Conservation (phyloP, 306 rosid genomes). For the Cucumis cinereus region DNA sequence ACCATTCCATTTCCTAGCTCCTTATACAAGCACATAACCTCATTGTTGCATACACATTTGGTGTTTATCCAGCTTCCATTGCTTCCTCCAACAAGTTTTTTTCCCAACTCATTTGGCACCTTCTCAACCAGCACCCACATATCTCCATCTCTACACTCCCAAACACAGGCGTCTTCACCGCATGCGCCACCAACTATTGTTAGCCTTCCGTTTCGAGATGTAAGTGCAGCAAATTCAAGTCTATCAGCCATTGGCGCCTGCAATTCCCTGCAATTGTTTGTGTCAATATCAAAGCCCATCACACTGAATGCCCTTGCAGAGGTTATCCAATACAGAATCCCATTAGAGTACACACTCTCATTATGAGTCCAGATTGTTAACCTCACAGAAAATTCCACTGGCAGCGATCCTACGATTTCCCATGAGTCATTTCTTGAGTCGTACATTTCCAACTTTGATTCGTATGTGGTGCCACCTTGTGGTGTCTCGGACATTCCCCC, state of each 20-base stretch:
- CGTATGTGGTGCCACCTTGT: constrained; percentile 27
- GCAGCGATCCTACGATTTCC: constrained; percentile 34
- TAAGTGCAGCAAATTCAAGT: constrained; percentile 56
- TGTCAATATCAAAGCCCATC: constrained; percentile 29
- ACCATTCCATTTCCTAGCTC: constrained; percentile 54
- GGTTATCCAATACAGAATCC: constrained; percentile 63
- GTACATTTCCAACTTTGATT: constrained; percentile 45
- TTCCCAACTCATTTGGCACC: constrained; percentile 42
- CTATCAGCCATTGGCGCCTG: constrained; percentile 52
- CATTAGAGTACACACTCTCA: constrained; percentile 32
- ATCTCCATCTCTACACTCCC: constrained; percentile 40
- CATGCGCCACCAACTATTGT: constrained; percentile 41
- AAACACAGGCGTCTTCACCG: constrained; percentile 31
- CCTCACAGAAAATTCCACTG: constrained; percentile 57
- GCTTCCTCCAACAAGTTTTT: constrained; percentile 31
- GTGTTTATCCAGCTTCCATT: constrained; percentile 43
- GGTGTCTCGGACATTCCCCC: constrained; percentile 54
- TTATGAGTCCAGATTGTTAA: constrained; percentile 75
- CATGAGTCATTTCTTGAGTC: constrained; percentile 34
- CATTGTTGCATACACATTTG: constrained; percentile 48
- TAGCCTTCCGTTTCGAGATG: constrained; percentile 26
- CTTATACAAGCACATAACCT: constrained; percentile 37
- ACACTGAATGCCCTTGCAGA: constrained; percentile 56
- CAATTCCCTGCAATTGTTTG: constrained; percentile 37
- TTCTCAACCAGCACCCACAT: constrained; percentile 39